Evolutionary conservation across 2,329 filamentous ascomycete genomes (phyloP).

Genomic region (Bipolaris victoriae): DNA sequence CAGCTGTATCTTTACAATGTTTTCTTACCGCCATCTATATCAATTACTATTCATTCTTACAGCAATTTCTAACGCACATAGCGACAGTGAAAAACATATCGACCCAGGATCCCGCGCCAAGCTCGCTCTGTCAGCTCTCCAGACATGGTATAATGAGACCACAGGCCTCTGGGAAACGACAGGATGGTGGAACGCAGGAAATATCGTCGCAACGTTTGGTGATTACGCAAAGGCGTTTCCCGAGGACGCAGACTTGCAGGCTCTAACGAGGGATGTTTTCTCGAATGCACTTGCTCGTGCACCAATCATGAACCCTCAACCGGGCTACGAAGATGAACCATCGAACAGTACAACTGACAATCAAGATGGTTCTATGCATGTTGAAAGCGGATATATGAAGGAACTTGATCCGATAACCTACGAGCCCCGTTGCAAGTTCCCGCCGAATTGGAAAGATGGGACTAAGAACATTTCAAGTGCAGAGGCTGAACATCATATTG

Average conservation of each 20-base stretch:
- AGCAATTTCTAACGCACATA: conserved; percentile 29
- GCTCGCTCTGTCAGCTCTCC: conserved; percentile 55
- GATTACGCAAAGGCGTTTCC: conserved; percentile 55
- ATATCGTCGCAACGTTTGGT: conserved; percentile 66
- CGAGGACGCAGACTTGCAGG: conserved; percentile 38
- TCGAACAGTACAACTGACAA: conserved; percentile 13
- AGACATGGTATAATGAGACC: conserved; percentile 65
- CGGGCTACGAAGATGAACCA: conserved; percentile 27
- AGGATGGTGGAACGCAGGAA: conserved; percentile 78
- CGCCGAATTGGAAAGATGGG: conserved; percentile 27
- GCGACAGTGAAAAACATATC: conserved; percentile 22
- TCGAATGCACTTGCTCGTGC: conserved; percentile 51
- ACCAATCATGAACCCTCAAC: conserved; percentile 40
- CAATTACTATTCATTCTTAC: conserved; percentile 20
- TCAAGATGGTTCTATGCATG: neutral
- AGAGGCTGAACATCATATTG: conserved; percentile 7
- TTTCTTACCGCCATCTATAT: conserved; percentile 18
- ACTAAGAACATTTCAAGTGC: conserved; percentile 13
- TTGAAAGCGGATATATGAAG: conserved; percentile 32
- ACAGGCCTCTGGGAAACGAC: conserved; percentile 69
- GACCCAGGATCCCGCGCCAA: conserved; percentile 31
- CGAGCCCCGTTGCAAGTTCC: conserved; percentile 28
- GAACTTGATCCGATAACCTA: conserved; percentile 20
- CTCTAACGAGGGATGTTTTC: conserved; percentile 51
- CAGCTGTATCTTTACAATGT: conserved; percentile 19